These are phyloP conservation scores for Bacidia gigantensis DNA, from an alignment of 495 filamentous ascomycete genomes.

Conservation along the genomic window DNA sequence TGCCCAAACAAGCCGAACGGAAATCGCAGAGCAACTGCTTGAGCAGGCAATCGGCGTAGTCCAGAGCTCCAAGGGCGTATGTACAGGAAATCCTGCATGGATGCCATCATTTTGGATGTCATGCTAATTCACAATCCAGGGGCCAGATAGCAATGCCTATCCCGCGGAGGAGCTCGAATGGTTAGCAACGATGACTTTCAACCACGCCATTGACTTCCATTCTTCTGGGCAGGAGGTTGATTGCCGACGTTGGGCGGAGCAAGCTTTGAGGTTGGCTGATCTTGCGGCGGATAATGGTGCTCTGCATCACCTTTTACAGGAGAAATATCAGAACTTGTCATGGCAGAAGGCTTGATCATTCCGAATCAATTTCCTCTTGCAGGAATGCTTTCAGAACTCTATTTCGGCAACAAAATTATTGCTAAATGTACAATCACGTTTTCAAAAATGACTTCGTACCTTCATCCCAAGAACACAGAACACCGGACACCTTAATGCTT, in stretches of 20 bases:
- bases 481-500: background rate
- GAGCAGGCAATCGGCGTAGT: conserved; percentile 41
- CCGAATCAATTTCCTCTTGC: no score
- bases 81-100: background rate
- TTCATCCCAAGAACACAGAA: no score
- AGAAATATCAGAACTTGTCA: conserved; percentile 37
- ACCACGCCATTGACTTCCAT: conserved; percentile 62
- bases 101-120: background rate
- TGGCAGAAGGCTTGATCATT: conserved; percentile 22
- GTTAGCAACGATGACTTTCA: conserved; percentile 63
- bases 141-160: conserved; percentile 28
- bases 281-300: conserved; percentile 36
- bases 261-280: conserved; percentile 50
- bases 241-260: conserved; percentile 49
- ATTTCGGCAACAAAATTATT: no score
- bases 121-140: background rate
- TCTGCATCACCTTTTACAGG: conserved; percentile 39
- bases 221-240: conserved; percentile 37
- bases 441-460: no score
- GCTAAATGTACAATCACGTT: background rate
- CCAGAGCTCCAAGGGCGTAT: conserved; percentile 21
- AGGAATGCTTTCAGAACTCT: no score
- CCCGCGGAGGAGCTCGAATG: conserved; percentile 62
- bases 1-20: conserved; percentile 31
- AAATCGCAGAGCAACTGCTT: conserved; percentile 38